Percentiles rank a stretch among this genome's conserved stretches.
Conservation (phyloP, 768 basidiomycete genomes). For the Collybia sordida region DNA sequence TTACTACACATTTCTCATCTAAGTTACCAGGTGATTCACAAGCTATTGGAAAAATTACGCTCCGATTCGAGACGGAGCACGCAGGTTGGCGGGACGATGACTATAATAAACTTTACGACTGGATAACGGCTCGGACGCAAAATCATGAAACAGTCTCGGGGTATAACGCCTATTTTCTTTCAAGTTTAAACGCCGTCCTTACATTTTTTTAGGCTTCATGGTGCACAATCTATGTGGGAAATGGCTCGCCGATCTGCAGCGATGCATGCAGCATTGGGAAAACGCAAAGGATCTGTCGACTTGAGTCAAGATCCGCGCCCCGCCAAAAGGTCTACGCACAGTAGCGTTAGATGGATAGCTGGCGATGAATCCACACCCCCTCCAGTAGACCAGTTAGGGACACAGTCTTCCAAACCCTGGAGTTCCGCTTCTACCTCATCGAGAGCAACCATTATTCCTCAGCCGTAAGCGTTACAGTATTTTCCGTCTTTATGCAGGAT, state of each 20-base stretch:
- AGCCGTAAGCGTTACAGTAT: neutral
- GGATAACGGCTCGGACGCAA: slow-evolving; percentile 2
- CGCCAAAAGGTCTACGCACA: slow-evolving; percentile 7
- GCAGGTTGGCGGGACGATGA: neutral
- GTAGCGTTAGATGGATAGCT: neutral
- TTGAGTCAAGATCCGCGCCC: neutral
- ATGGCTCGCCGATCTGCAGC: neutral
- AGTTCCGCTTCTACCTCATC: slow-evolving; percentile 4
- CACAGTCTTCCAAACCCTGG: slow-evolving; percentile 1
- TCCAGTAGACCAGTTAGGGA: slow-evolving; percentile 5
- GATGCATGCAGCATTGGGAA: neutral
- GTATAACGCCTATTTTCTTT: neutral
- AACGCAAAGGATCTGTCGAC: neutral
- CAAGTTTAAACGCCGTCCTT: neutral
- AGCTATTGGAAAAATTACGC: slow-evolving; percentile 14
- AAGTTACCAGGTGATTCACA: slow-evolving; percentile 7
- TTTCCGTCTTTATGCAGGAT: neutral
- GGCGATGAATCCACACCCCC: slow-evolving; percentile 6
- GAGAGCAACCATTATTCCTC: slow-evolving; percentile 6
- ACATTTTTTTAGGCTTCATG: slow-evolving; percentile 2
- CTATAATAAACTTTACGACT: slow-evolving; percentile 4
- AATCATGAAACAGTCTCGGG: too few species aligned
- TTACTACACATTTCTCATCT: neutral
- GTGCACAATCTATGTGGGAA: slow-evolving; percentile 7
- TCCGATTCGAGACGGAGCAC: slow-evolving; percentile 14